A percentile compares a stretch with the other conserved stretches of the same genome.
These are phyloP conservation scores for Lumnitzera littorea DNA, from an alignment of 345 rosid genomes.

Conservation along the genomic window DNA sequence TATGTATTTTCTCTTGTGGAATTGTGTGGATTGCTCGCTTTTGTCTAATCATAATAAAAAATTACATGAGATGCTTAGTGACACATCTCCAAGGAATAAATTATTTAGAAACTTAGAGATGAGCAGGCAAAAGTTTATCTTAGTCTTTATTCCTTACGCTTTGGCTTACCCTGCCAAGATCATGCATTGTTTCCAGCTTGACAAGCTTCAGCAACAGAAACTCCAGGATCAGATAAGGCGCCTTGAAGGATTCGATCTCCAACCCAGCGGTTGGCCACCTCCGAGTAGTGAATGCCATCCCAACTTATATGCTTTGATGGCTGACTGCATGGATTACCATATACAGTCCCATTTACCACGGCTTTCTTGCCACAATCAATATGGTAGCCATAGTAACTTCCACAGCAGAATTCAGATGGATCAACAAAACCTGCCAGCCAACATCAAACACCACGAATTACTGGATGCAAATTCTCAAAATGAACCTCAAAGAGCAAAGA, in stretches of 20 bases:
- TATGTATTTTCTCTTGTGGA: neutral
- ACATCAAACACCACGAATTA: neutral
- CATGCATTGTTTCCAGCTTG: neutral
- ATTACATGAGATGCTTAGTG: no score
- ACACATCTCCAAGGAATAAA: no score
- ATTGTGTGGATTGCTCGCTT: conserved; percentile 4
- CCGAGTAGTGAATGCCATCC: conserved; percentile 71
- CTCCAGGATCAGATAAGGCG: conserved; percentile 35
- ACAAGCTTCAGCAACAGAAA: conserved; percentile 22
- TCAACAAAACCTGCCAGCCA: conserved; percentile 55
- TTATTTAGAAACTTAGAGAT: neutral
- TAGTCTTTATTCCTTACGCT: neutral
- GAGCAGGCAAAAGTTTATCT: neutral
- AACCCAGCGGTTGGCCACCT: conserved; percentile 52
- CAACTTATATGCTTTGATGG: conserved; percentile 59
- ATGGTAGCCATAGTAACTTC: conserved; percentile 50
- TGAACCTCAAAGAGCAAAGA: neutral
- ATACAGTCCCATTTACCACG: conserved; percentile 51
- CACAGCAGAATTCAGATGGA: conserved; percentile 60
- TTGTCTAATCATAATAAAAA: neutral
- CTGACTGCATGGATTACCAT: conserved; percentile 48
- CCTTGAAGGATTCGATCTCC: conserved; percentile 40
- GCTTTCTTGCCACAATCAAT: conserved; percentile 62
- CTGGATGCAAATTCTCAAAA: no score
- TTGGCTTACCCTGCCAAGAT: neutral